Evolutionary conservation across 805 yeast genomes (phyloP).

Genomic region (Starmerella tilneyi): DNA sequence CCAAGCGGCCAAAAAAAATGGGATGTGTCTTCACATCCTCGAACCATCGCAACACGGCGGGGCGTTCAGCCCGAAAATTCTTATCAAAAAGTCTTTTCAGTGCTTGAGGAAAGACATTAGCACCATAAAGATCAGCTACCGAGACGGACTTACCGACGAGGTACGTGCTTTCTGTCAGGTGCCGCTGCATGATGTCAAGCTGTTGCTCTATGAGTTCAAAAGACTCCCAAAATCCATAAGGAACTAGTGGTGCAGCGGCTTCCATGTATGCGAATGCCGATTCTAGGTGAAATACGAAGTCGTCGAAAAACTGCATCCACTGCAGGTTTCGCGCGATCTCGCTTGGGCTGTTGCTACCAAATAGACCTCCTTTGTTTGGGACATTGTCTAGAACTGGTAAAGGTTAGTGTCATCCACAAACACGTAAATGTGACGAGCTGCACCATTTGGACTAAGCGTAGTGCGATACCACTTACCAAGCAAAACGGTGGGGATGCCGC

Average conservation of each 20-base stretch:
- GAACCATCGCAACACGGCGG: constrained; percentile 63
- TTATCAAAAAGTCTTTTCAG: constrained; percentile 51
- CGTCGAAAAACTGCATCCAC: constrained; percentile 76
- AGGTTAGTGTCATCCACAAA: too few relatives aligned
- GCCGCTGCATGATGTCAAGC: constrained; percentile 30
- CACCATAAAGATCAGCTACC: constrained; percentile 55
- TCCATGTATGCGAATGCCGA: constrained; percentile 58
- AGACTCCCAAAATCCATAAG: constrained; percentile 41
- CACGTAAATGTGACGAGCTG: constrained; percentile 19
- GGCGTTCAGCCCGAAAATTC: constrained; percentile 54
- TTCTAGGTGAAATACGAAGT: constrained; percentile 42
- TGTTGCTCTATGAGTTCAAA: constrained; percentile 28
- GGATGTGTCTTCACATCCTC: constrained; percentile 42
- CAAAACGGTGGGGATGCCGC: constrained; percentile 50
- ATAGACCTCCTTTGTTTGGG: constrained; percentile 36
- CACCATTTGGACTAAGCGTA: constrained; percentile 26
- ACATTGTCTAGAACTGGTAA: constrained; percentile 19
- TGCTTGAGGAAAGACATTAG: constrained; percentile 43
- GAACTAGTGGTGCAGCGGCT: constrained; percentile 68
- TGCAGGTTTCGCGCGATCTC: constrained; percentile 48
- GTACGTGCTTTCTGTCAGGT: constrained; percentile 52
- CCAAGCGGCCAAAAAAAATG: constrained; percentile 40
- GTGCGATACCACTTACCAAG: constrained; percentile 37
- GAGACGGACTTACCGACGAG: constrained; percentile 59
- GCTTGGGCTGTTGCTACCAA: constrained; percentile 43